Conservation (phyloP, 768 basidiomycete genomes). For the Russula virescens region DNA sequence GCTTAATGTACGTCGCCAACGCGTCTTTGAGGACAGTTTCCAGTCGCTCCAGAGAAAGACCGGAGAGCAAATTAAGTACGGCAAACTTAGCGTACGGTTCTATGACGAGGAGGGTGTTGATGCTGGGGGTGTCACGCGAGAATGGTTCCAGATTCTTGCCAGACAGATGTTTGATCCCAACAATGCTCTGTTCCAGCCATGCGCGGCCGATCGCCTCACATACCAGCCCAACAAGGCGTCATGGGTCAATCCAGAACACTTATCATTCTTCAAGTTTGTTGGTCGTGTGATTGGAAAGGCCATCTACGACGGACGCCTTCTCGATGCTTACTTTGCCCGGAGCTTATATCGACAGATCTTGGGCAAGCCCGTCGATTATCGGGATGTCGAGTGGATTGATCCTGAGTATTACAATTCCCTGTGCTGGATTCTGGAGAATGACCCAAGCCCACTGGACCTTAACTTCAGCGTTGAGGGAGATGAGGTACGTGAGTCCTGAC, state of each 20-base stretch:
- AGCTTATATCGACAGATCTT: slow-evolving; percentile 94
- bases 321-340: slow-evolving; percentile 97
- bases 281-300: slow-evolving; percentile 97
- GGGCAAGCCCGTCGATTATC: slow-evolving; percentile 90
- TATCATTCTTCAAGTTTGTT: slow-evolving; percentile 98
- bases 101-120: slow-evolving; percentile 98
- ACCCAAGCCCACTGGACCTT: slow-evolving; percentile 77
- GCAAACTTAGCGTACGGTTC: slow-evolving; percentile 94
- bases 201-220: slow-evolving; percentile 88
- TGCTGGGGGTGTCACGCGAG: slow-evolving; percentile 94
- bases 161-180: slow-evolving; percentile 99
- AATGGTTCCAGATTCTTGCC: slow-evolving; percentile 98
- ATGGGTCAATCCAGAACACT: slow-evolving; percentile 91
- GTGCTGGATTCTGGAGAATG: slow-evolving; percentile 98
- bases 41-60: slow-evolving; percentile 82
- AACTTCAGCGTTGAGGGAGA: slow-evolving; percentile 96
- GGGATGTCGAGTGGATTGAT: slow-evolving; percentile 96
- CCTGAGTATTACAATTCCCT: slow-evolving; percentile 98
- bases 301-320: slow-evolving; percentile 90
- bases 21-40: slow-evolving; percentile 98
- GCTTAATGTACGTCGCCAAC: slow-evolving; percentile 81
- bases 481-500: slow-evolving; percentile 53
- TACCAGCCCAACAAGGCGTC: slow-evolving; percentile 96
- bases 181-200: slow-evolving; percentile 97
- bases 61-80: slow-evolving; percentile 96